These are phyloP conservation scores for Penicillium waksmanii DNA, from an alignment of 495 filamentous ascomycete genomes.

Conservation along the genomic window DNA sequence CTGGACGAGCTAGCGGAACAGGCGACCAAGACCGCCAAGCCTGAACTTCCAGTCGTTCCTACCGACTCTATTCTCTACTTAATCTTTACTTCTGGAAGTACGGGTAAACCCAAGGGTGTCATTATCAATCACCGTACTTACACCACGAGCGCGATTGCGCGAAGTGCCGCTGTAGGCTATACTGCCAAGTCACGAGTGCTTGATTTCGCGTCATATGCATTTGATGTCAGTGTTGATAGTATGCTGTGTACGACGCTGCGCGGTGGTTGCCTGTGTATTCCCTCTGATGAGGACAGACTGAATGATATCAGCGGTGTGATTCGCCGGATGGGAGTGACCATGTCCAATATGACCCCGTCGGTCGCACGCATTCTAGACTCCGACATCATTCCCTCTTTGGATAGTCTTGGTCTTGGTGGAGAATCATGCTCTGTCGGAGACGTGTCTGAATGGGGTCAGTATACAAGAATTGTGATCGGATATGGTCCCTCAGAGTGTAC, in stretches of 20 bases:
- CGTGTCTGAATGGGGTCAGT: slow-evolving; percentile 25
- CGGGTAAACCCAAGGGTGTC: slow-evolving; percentile 58
- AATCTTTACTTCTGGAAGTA: slow-evolving; percentile 58
- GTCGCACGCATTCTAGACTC: slow-evolving; percentile 49
- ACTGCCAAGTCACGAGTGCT: slow-evolving; percentile 50
- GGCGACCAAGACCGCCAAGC: slow-evolving; percentile 12
- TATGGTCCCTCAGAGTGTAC: slow-evolving; percentile 45
- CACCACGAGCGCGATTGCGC: slow-evolving; percentile 43
- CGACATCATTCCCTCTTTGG: slow-evolving; percentile 48
- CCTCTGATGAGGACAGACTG: slow-evolving; percentile 34
- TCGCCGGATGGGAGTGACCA: slow-evolving; percentile 46
- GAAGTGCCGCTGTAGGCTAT: slow-evolving; percentile 42
- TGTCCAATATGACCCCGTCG: slow-evolving; percentile 55
- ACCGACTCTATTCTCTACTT: slow-evolving; percentile 41
- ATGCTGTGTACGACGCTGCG: slow-evolving; percentile 47
- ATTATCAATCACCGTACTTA: slow-evolving; percentile 52
- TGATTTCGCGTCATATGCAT: slow-evolving; percentile 62
- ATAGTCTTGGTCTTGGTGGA: slow-evolving; percentile 52
- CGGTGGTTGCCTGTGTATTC: slow-evolving; percentile 45
- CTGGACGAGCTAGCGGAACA: slow-evolving; percentile 19
- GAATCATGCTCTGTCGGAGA: slow-evolving; percentile 45
- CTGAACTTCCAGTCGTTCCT: slow-evolving; percentile 30
- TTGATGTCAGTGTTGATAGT: slow-evolving; percentile 55
- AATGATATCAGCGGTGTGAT: slow-evolving; percentile 54
- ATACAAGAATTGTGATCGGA: slow-evolving; percentile 46